Evolutionary conservation across 805 yeast genomes (phyloP).

Genomic region (Saturnispora dispora): DNA sequence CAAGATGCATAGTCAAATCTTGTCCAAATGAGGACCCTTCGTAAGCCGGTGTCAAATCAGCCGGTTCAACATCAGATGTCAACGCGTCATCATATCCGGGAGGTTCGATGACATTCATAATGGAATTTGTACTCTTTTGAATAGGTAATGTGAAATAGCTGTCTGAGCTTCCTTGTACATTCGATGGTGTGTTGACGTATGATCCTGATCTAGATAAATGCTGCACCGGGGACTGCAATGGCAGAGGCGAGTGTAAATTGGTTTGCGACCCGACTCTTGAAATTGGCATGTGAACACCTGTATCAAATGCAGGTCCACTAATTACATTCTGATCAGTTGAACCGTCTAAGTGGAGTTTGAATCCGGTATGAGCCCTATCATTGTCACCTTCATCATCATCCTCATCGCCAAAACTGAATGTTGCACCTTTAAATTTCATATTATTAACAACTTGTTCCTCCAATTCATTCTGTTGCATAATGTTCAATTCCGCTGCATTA

Average conservation of each 20-base stretch:
- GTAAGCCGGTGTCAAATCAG: conserved; percentile 66
- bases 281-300: conserved; percentile 12
- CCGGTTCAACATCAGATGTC: conserved; percentile 38
- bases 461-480: neutral
- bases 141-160: conserved; percentile 1
- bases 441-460: neutral
- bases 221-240: conserved; percentile 41
- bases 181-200: conserved; percentile 21
- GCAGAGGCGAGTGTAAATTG: neutral
- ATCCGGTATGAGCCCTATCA: neutral
- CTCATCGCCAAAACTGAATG: conserved; percentile 7
- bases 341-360: neutral
- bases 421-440: neutral
- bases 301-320: conserved; percentile 18
- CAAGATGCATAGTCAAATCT: conserved; percentile 20
- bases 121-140: neutral
- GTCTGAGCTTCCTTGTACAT: conserved; percentile 1
- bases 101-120: conserved; percentile 40
- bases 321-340: conserved; percentile 4
- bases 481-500: neutral
- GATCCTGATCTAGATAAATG: conserved; percentile 56
- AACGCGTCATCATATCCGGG: conserved; percentile 83
- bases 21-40: conserved; percentile 15
- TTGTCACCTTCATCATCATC: conserved; percentile 2
- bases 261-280: conserved; percentile 14